phyloP scores from a whole-genome alignment of 306 rosid genomes.

The Albizia julibrissin region DNA sequence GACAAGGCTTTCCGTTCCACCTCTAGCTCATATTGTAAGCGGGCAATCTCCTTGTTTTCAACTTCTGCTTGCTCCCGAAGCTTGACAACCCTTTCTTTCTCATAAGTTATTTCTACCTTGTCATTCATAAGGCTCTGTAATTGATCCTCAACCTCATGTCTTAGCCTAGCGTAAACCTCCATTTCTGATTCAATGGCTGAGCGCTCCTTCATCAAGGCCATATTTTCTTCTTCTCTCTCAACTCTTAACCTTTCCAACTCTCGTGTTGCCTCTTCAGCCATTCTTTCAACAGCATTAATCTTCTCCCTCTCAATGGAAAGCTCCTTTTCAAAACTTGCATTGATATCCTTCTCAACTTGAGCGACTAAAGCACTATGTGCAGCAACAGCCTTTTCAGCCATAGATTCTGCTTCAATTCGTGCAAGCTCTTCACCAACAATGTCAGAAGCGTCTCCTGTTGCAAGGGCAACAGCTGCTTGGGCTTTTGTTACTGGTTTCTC shows the following conservation, averaged over 20 bases:
- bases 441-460: conserved; percentile 95
- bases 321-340: conserved; percentile 78
- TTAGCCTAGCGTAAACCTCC: conserved; percentile 77
- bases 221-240: conserved; percentile 64
- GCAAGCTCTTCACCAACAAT: conserved; percentile 91
- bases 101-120: conserved; percentile 77
- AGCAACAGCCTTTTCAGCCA: conserved; percentile 94
- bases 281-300: conserved; percentile 73
- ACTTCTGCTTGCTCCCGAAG: conserved; percentile 83
- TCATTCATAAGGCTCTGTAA: conserved; percentile 71
- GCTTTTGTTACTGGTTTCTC: conserved; percentile 94
- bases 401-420: conserved; percentile 93
- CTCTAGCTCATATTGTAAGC: conserved; percentile 91
- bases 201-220: conserved; percentile 71
- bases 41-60: conserved; percentile 79
- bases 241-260: conserved; percentile 84
- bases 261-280: conserved; percentile 83
- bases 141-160: conserved; percentile 87
- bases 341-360: conserved; percentile 89
- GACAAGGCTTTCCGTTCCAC: conserved; percentile 96
- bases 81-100: conserved; percentile 76
- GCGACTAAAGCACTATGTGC: conserved; percentile 93
- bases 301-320: conserved; percentile 84
- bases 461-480: conserved; percentile 97
- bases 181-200: conserved; percentile 85